Evolutionary conservation across 192 early-diverging fungal genomes (phyloP), one percentile per base, ranked within the genome.

Genomic region (Radiomyces spectabilis): DNA sequence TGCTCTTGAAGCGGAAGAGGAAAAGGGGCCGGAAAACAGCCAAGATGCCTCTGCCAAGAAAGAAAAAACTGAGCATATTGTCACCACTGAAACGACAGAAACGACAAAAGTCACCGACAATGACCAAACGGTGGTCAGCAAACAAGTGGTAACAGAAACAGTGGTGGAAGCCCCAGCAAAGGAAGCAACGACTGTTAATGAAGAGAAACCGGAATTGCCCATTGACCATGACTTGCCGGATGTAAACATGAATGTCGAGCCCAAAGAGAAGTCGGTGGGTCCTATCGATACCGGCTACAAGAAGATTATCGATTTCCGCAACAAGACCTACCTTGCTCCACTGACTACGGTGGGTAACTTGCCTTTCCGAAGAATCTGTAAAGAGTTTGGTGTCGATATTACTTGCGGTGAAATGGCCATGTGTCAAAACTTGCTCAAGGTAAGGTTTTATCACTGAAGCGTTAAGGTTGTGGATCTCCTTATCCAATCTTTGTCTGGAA

Each of bases 401-500:
- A 98, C 96, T 4, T 97, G 94, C 58, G 91, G 89, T 31, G 96
- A 97, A 69, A 97, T 97, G 96, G 89, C 89, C 0, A 65, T 83
- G 59, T 86, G 84, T 2, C 33, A 51, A 25, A 86, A 86, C 50
- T 55, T 88, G 16, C 55, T 91, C 5, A 76, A 44, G 9, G 24
- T 48, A 31, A 25, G 46, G 4, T 48, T 65, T 9, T 13, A 19
- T 13, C 15, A 48, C 9, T 12, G 0, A 26, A 18, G 44, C n/a
- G n/a, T n/a, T n/a, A n/a, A n/a, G n/a, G n/a, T n/a, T n/a, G n/a
- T n/a, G n/a, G n/a, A n/a, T n/a, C n/a, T n/a, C n/a, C n/a, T n/a
- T n/a, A n/a, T n/a, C n/a, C n/a, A n/a, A n/a, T n/a, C n/a, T n/a
- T n/a, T n/a, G n/a, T n/a, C n/a, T n/a, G n/a, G n/a, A n/a, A n/a